Percentiles rank a stretch among this genome's conserved stretches.
Evolutionary conservation across 2,329 filamentous ascomycete species (phyloP).

Genomic region (Canariomyces notabilis): DNA sequence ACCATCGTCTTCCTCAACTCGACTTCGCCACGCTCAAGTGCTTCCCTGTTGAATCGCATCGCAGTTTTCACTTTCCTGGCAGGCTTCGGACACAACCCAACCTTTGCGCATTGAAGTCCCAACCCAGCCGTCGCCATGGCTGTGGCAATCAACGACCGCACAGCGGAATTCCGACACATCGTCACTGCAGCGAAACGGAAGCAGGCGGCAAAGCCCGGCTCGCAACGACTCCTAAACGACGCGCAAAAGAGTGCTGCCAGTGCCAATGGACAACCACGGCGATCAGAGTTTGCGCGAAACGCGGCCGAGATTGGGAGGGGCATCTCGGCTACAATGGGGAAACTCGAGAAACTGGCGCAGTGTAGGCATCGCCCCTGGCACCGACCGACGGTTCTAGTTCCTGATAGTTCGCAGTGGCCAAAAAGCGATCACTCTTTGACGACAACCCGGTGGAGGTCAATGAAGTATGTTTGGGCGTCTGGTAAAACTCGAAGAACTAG

Average conservation of each 20-base stretch:
- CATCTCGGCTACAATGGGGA: conserved; percentile 88
- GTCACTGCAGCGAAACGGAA: conserved; percentile 78
- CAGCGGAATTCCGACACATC: conserved; percentile 89
- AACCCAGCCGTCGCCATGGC: conserved; percentile 44
- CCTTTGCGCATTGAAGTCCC: neutral
- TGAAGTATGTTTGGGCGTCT: conserved; percentile 51
- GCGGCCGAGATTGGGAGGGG: conserved; percentile 89
- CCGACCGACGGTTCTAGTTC: neutral
- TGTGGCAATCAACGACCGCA: conserved; percentile 91
- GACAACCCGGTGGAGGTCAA: conserved; percentile 95
- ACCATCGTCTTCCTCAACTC: neutral
- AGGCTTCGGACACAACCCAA: neutral
- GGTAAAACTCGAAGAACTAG: neutral
- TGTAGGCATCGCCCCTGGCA: conserved; percentile 36
- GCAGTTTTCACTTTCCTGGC: neutral
- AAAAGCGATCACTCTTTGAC: conserved; percentile 93
- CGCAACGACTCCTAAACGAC: conserved; percentile 73
- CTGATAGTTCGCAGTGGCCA: conserved; percentile 60
- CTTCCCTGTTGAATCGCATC: neutral
- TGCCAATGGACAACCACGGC: conserved; percentile 49
- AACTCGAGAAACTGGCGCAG: conserved; percentile 88
- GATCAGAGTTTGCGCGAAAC: conserved; percentile 88
- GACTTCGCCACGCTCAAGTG: neutral
- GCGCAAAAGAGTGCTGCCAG: conserved; percentile 62
- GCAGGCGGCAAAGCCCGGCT: conserved; percentile 70